phyloP scores from a whole-genome alignment of 1,139 yeast genomes.

The Pichia sp. region DNA sequence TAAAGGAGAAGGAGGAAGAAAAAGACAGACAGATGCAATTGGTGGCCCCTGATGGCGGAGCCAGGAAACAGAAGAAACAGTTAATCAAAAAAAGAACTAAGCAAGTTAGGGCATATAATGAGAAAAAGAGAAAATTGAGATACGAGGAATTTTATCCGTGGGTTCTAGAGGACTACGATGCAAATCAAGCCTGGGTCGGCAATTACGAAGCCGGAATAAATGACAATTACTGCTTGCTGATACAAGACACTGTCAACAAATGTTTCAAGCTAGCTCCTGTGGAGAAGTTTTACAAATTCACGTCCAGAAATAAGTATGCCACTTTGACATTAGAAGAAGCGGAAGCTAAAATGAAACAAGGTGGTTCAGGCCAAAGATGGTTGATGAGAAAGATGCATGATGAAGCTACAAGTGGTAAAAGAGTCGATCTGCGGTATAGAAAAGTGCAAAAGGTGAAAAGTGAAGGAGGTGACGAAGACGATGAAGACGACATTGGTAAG shows the following conservation, averaged over 20 bases:
- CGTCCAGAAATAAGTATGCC: constrained; percentile 89
- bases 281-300: constrained; percentile 87
- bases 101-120: constrained; percentile 76
- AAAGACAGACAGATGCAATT: constrained; percentile 53
- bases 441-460: constrained; percentile 38
- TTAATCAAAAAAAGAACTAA: constrained; percentile 76
- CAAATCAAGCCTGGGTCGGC: constrained; percentile 91
- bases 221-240: constrained; percentile 79
- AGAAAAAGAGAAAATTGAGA: constrained; percentile 72
- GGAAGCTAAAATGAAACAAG: constrained; percentile 82
- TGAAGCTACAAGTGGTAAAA: constrained; percentile 41
- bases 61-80: constrained; percentile 58
- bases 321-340: constrained; percentile 95
- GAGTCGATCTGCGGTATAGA: constrained; percentile 46
- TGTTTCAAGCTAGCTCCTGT: constrained; percentile 87
- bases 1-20: constrained; percentile 26
- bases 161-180: constrained; percentile 96
- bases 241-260: constrained; percentile 74
- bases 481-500: constrained; percentile 46
- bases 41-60: constrained; percentile 94
- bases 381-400: constrained; percentile 85
- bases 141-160: constrained; percentile 97
- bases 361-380: constrained; percentile 87
- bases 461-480: constrained; percentile 52
- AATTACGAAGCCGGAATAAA: constrained; percentile 87